phyloP scores from a whole-genome alignment of 192 early-diverging fungal genomes.

The Backusella tarrabulga region DNA sequence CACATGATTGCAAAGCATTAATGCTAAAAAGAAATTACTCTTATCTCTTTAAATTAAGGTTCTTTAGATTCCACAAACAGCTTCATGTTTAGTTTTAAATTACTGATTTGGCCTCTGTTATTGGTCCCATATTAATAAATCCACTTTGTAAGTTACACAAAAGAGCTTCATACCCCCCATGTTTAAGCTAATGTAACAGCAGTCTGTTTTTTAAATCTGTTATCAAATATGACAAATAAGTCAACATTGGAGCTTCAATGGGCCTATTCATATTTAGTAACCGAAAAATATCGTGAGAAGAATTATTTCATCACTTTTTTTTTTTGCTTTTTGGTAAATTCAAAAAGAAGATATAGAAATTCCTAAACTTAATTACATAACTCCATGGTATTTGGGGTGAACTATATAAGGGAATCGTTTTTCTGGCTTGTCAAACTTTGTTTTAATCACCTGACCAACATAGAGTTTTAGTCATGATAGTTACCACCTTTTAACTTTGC shows the following conservation, averaged over 20 bases:
- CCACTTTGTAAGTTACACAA: not conserved
- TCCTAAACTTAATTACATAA: not conserved
- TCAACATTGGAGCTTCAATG: not conserved
- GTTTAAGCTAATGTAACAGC: not conserved
- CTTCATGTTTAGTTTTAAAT: not conserved
- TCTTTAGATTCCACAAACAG: not conserved
- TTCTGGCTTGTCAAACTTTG: constrained; percentile 1
- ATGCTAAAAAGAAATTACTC: not conserved
- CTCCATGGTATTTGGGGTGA: not conserved
- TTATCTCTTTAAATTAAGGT: not conserved
- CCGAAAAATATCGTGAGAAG: not conserved
- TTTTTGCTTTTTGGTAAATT: not conserved
- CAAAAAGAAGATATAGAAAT: not conserved
- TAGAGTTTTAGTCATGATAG: not conserved
- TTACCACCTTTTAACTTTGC: not conserved
- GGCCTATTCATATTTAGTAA: not conserved
- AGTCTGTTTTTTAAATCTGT: not conserved
- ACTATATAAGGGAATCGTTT: not conserved
- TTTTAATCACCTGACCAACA: not conserved
- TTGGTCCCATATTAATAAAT: not conserved
- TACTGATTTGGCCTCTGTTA: not conserved
- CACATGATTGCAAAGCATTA: not conserved
- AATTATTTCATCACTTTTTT: not conserved
- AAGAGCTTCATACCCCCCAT: not conserved
- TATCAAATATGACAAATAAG: constrained; percentile 4